Conservation (phyloP, 495 filamentous ascomycete genomes). For the Hypomontagnella submonticulosa region DNA sequence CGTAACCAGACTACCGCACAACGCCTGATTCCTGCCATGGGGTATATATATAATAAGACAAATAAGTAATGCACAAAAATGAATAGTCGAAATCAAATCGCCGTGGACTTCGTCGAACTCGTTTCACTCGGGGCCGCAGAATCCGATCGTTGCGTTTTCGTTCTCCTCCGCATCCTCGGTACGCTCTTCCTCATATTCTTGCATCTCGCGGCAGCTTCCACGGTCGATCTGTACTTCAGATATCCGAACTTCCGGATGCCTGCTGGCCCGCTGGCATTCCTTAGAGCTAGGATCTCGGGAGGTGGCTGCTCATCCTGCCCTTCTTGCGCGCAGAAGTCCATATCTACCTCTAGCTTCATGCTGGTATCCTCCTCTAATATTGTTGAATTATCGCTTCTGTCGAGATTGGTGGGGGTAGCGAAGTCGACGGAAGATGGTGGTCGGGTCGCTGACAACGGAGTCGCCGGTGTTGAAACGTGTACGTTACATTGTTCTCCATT, state of each 20-base stretch:
- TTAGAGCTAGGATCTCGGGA: constrained; percentile 36
- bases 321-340: constrained; percentile 35
- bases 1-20: constrained; percentile 10
- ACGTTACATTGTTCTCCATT: constrained; percentile 53
- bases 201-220: constrained; percentile 55
- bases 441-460: constrained; percentile 25
- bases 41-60: constrained; percentile 37
- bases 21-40: constrained; percentile 24
- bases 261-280: constrained; percentile 44
- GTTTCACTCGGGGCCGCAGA: constrained; percentile 32
- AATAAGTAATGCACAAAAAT: constrained; percentile 12
- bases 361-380: constrained; percentile 19
- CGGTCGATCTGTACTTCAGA: constrained; percentile 53
- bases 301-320: constrained; percentile 33
- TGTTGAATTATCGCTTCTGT: constrained; percentile 32
- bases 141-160: constrained; percentile 35
- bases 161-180: constrained; percentile 57
- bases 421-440: constrained; percentile 11
- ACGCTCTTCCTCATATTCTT: constrained; percentile 55
- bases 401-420: constrained; percentile 19
- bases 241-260: constrained; percentile 52
- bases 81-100: constrained; percentile 26
- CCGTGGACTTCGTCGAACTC: constrained; percentile 20
- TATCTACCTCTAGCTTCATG: constrained; percentile 48
- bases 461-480: constrained; percentile 30